Percentiles rank a stretch among this genome's conserved stretches.
phyloP scores from a whole-genome alignment of 768 basidiomycete genomes.

The Hydnum rufescens region DNA sequence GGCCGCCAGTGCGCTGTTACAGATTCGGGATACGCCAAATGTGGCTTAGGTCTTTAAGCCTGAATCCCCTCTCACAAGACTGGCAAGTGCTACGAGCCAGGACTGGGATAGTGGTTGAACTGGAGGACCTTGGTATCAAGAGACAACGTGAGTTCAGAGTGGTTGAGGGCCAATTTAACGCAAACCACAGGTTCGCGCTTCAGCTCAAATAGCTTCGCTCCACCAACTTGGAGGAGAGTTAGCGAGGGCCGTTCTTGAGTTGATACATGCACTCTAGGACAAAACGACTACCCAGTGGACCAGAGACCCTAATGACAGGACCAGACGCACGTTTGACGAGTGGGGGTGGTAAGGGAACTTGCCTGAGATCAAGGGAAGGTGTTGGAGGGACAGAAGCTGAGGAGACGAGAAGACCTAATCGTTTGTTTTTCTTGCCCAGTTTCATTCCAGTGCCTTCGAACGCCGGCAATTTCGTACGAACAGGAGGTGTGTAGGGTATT shows the following conservation, averaged over 20 bases:
- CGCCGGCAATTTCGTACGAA: constrained; percentile 43
- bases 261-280: constrained; percentile 56
- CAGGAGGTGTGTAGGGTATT: constrained; percentile 29
- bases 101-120: constrained; percentile 94
- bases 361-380: constrained; percentile 11
- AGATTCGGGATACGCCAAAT: constrained; percentile 77
- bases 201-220: constrained; percentile 73
- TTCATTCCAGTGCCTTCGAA: constrained; percentile 98
- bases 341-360: constrained; percentile 52
- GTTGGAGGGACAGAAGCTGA: constrained; percentile 7
- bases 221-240: constrained; percentile 74
- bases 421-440: constrained; percentile 82
- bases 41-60: constrained; percentile 63
- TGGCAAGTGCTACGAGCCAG: constrained; percentile 28
- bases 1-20: constrained; percentile 69
- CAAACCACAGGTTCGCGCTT: constrained; percentile 74
- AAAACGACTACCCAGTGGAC: neutral
- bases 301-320: constrained; percentile 1
- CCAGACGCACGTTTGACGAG: constrained; percentile 44
- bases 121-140: constrained; percentile 40
- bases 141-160: constrained; percentile 36
- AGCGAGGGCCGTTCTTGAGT: constrained; percentile 71
- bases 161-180: constrained; percentile 41
- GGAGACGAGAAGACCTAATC: constrained; percentile 72
- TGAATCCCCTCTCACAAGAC: constrained; percentile 35